These are phyloP conservation scores for Dactylonectria macrodidyma DNA, from an alignment of 2,329 filamentous ascomycete genomes.

Conservation along the genomic window DNA sequence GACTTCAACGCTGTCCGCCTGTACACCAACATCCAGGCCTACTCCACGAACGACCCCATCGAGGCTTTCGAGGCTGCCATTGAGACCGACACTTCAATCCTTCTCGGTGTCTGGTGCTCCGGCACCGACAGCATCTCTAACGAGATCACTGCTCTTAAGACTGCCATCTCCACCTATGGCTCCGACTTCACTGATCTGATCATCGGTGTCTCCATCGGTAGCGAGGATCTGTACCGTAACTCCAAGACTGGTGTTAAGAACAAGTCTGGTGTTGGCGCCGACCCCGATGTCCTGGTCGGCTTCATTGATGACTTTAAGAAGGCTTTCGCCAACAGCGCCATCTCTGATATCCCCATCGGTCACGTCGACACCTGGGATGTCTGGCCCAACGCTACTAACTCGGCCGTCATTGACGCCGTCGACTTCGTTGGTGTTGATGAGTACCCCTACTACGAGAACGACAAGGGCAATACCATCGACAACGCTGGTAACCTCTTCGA, in stretches of 20 bases:
- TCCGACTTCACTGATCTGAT: constrained; percentile 68
- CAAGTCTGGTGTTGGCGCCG: constrained; percentile 72
- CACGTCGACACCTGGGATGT: constrained; percentile 80
- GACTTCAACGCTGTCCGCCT: constrained; percentile 73
- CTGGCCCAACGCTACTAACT: constrained; percentile 73
- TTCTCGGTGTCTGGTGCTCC: constrained; percentile 76
- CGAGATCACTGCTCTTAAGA: constrained; percentile 73
- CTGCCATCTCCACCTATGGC: constrained; percentile 69
- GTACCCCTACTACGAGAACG: constrained; percentile 77
- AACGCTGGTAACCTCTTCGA: constrained; percentile 70
- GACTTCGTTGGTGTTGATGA: constrained; percentile 78
- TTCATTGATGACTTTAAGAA: constrained; percentile 78
- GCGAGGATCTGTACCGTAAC: constrained; percentile 77
- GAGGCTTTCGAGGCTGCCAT: constrained; percentile 83
- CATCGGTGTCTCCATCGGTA: constrained; percentile 76
- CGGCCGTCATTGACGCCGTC: constrained; percentile 71
- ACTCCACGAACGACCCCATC: constrained; percentile 81
- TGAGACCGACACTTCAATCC: constrained; percentile 70
- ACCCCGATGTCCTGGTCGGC: constrained; percentile 70
- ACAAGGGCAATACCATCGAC: constrained; percentile 68
- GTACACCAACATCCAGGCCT: constrained; percentile 78
- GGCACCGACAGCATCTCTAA: constrained; percentile 68
- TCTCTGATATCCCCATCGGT: constrained; percentile 68
- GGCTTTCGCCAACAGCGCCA: constrained; percentile 64
- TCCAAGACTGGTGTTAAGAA: constrained; percentile 74